Base-by-base conservation (phyloP, 1,284 basidiomycete species). In the Ceratobasidium sp. region DNA sequence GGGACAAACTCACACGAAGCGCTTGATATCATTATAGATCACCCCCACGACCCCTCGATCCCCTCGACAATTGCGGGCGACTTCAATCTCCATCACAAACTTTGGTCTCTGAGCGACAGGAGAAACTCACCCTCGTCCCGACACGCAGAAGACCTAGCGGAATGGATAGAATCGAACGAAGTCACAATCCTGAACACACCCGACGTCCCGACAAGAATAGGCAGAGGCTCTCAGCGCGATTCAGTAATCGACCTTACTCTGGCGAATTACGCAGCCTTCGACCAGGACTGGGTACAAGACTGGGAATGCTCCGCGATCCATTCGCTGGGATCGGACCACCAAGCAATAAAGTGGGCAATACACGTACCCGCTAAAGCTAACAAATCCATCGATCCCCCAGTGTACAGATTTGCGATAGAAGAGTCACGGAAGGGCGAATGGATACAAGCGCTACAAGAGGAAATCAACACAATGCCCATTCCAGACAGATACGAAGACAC, bases 241-340 rank as follows among this genome's bases (percentile, higher is more conserved):
- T 64, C 32, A 18, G 32, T 64, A 13, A 32, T 64, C 16, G 47
- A 64, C 30, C 62, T 64, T 16, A 64, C 62, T 16, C 44, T 64
- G 3, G 47, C 30, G 4, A 52, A 64, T 35, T 35, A 1, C 28
- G 18, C 50, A 23, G 23, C 23, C 6, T 30, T 26, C 14, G 21
- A 59, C 8, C 21, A 5, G 11, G 38, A 18, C 35, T 8, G 16
- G 7, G 35, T 43, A 23, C 26, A 14, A 11, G 57, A 26, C 57
- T 59, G 57, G 35, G 1, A 21, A 2, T 21, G n/a, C 16, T 43
- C 32, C 8, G 38, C n/a, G 7, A 6, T 2, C n/a, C 5, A 43
- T 13, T 21, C 9, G 14, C 18, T 46, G 2, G 23, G 11, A 1
- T 61, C 59, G 13, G 59, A 61, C 26, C 59, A 61, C 26, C 21